Evolutionary conservation across 2,329 filamentous ascomycete species (phyloP).

Genomic region (Tothia fuscella): DNA sequence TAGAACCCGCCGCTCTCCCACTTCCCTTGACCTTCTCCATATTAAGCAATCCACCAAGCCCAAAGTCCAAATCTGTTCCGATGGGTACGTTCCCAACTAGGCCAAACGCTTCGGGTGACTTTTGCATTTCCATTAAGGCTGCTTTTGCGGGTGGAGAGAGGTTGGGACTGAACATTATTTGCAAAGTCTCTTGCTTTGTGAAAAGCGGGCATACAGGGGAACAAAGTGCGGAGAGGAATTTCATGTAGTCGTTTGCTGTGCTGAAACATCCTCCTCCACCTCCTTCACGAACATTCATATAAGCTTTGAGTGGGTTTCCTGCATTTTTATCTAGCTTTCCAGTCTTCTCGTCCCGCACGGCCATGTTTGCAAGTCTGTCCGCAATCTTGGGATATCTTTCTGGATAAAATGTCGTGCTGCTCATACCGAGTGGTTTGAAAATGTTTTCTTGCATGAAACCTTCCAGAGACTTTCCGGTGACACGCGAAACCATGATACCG

Average conservation of each 20-base stretch:
- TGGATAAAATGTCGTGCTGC: constrained; percentile 16
- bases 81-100: constrained; percentile 3
- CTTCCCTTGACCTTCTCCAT: not conserved
- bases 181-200: constrained; percentile 15
- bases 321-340: constrained; percentile 8
- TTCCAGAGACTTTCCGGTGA: constrained; percentile 21
- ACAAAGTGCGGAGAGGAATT: constrained; percentile 16
- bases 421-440: constrained; percentile 10
- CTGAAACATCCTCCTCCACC: constrained; percentile 17
- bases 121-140: constrained; percentile 5
- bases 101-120: not conserved
- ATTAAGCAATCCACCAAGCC: constrained; percentile 4
- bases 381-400: constrained; percentile 13
- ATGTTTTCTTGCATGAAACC: constrained; percentile 7
- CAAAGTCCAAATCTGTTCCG: not conserved
- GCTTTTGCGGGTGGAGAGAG: constrained; percentile 9
- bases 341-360: constrained; percentile 14
- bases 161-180: constrained; percentile 18
- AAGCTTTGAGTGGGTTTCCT: constrained; percentile 11
- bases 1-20: not conserved
- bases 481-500: constrained; percentile 31
- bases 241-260: constrained; percentile 16
- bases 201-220: constrained; percentile 12
- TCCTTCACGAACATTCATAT: constrained; percentile 12
- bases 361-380: constrained; percentile 15